Evolutionary conservation across 2,329 filamentous ascomycete genomes (phyloP).

Genomic region (Diaporthe caulivora): DNA sequence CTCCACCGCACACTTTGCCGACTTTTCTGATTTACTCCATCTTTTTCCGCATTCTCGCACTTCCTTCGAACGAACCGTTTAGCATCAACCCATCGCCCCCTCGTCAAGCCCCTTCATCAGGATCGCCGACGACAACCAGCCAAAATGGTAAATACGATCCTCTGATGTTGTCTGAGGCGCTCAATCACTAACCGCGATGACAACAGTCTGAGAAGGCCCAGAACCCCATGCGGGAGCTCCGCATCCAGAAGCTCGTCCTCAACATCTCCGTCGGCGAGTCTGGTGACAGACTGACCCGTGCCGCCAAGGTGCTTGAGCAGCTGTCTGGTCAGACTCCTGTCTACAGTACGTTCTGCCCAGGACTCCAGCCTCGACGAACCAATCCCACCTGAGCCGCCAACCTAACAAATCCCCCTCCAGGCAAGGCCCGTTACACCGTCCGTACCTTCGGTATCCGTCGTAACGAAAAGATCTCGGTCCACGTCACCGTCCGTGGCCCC

Average conservation of each 20-base stretch:
- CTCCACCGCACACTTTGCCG: constrained; percentile 38
- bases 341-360: constrained; percentile 79
- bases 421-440: constrained; percentile 99
- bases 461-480: constrained; percentile 99
- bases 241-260: constrained; percentile 99
- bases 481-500: constrained; percentile 99
- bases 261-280: constrained; percentile 99
- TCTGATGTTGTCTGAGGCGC: not conserved
- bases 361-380: not conserved
- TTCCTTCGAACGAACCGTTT: constrained; percentile 32
- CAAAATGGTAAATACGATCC: constrained; percentile 53
- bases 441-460: constrained; percentile 99
- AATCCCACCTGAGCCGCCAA: not conserved
- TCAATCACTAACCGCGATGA: constrained; percentile 45
- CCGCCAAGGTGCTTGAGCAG: constrained; percentile 99
- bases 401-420: constrained; percentile 56
- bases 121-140: constrained; percentile 39
- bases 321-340: constrained; percentile 99
- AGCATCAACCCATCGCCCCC: constrained; percentile 36
- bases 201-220: constrained; percentile 83
- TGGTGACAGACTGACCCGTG: constrained; percentile 99
- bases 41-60: constrained; percentile 26
- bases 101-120: constrained; percentile 38
- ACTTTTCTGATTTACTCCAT: constrained; percentile 30
- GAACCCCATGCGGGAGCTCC: constrained; percentile 99